Percentiles rank a stretch among this genome's conserved stretches.
Evolutionary conservation across 169 alveolate genomes (phyloP).

Genomic region (Plasmodium inui): DNA sequence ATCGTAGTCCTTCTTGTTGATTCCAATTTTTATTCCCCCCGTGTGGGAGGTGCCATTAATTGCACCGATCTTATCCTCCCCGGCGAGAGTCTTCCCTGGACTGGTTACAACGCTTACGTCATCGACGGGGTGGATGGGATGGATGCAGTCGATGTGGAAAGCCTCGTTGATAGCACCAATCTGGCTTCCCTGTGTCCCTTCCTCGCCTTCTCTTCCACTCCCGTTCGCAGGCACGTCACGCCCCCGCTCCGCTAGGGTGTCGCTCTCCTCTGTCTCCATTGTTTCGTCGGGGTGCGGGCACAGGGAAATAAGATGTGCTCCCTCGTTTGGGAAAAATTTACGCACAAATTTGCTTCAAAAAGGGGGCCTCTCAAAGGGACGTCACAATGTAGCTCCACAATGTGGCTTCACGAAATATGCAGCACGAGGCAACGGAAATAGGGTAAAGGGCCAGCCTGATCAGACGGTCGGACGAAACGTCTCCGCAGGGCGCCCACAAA

Average conservation of each 20-base stretch:
- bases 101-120: neutral
- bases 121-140: neutral
- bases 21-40: conserved; percentile 54
- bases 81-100: neutral
- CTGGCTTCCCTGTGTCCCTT: neutral
- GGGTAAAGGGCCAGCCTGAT: neutral
- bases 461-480: neutral
- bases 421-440: neutral
- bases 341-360: neutral
- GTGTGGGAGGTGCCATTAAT: neutral
- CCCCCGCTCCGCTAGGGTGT: neutral
- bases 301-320: neutral
- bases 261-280: neutral
- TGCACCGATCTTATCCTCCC: neutral
- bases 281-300: neutral
- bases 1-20: conserved; percentile 59
- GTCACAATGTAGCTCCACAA: neutral
- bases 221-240: neutral
- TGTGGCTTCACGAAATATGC: neutral
- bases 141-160: neutral
- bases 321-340: neutral
- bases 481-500: neutral
- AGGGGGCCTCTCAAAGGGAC: no score
- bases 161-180: neutral
- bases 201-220: neutral